Evolutionary conservation across 345 rosid species (phyloP), one percentile per base, ranked within the genome.

Genomic region (Fremontodendron californicum): DNA sequence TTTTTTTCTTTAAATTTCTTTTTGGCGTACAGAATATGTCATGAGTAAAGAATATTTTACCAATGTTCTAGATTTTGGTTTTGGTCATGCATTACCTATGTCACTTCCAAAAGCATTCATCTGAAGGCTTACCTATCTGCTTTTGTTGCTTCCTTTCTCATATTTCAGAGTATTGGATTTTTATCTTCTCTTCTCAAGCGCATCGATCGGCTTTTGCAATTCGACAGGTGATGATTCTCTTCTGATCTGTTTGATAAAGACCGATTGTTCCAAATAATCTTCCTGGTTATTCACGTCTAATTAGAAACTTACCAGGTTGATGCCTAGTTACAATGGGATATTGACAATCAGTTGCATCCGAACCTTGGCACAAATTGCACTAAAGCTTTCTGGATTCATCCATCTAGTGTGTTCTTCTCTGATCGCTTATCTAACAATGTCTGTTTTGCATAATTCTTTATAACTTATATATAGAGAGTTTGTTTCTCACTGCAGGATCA

Each of bases 251-350:
- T 45, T 68, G 23, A 68, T 68, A 43, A 45, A 43, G 35, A 68
- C 23, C 1, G 15, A 13, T 43, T 68, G 33, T 79, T 51, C 70
- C 68, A 46, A 42, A 75, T 78, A 69, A 39, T 60, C 57, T n/a
- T 29, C 75, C 54, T 25, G 23, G 57, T 73, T 68, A 43, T 64
- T 70, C 64, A 13, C 18, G 7, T 72, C 15, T 81, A 52, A 65
- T 78, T n/a, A n/a, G 69, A 13, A 7, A 25, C 35, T 66, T 71
- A 58, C 74, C 81, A 95, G 98, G 92, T 82, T 96, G 86, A 93
- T 93, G 96, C 97, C 96, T 52, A 93, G 99, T 85, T 89, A 92
- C 88, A 96, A 91, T 78, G 98, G 99, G 76, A 90, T 92, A 70
- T 88, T 96, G 88, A 93, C 96, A 60, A 61, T 87, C 73, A 92